Conservation (phyloP, 2,329 filamentous ascomycete species). For the Clonostachys byssicola region DNA sequence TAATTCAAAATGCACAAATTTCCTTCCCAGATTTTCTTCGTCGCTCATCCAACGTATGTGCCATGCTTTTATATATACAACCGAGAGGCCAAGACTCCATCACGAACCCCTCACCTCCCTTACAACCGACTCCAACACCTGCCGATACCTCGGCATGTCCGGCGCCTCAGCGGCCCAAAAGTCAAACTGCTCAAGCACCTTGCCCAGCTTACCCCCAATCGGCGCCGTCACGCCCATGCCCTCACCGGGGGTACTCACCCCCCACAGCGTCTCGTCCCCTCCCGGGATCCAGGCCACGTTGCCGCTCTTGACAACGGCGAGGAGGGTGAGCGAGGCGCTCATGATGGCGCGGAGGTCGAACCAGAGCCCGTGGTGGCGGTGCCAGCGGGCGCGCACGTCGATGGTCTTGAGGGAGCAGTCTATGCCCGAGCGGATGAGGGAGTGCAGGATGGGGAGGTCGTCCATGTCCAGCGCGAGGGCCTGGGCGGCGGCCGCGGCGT, state of each 20-base stretch:
- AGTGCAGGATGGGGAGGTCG: slow-evolving; percentile 7
- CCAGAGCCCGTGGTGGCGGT: slow-evolving; percentile 17
- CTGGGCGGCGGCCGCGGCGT: background rate
- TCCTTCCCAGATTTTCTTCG: no score
- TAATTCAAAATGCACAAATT: no score
- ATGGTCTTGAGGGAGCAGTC: slow-evolving; percentile 13
- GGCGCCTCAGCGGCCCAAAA: slow-evolving; percentile 10
- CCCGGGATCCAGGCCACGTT: slow-evolving; percentile 10
- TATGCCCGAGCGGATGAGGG: slow-evolving; percentile 9
- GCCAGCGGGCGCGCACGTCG: slow-evolving; percentile 9
- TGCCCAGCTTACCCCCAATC: slow-evolving; percentile 10
- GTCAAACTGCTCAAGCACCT: slow-evolving; percentile 9
- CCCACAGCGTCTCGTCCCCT: slow-evolving; percentile 8
- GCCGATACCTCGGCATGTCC: slow-evolving; percentile 7
- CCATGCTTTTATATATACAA: no score
- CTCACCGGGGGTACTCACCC: background rate
- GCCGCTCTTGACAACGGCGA: slow-evolving; percentile 10
- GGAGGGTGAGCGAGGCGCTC: slow-evolving; percentile 8
- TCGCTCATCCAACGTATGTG: no score
- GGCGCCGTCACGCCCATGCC: slow-evolving; percentile 3
- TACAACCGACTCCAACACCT: slow-evolving; percentile 6
- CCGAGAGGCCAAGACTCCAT: no score
- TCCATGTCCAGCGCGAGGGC: slow-evolving; percentile 4
- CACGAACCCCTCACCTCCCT: slow-evolving; percentile 7
- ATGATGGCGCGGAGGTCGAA: slow-evolving; percentile 13